Conservation (phyloP, 805 yeast genomes). For the Lachancea lanzarotensis region DNA sequence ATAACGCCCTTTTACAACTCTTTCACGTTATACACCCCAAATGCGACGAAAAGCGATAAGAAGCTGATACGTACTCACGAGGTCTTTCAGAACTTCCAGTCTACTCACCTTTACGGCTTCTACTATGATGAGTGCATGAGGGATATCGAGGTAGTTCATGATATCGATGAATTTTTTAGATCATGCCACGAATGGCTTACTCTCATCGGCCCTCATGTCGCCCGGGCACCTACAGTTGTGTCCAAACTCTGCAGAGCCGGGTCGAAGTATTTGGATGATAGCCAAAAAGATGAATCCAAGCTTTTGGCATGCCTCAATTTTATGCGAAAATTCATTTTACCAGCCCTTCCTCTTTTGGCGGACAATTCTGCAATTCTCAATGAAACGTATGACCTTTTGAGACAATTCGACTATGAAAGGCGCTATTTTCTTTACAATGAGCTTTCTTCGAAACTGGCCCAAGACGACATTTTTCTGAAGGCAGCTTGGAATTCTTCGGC, state of each 20-base stretch:
- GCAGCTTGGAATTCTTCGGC: slow-evolving; percentile 61
- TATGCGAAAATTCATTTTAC: slow-evolving; percentile 60
- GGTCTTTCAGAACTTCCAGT: slow-evolving; percentile 2
- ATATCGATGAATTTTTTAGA: slow-evolving; percentile 41
- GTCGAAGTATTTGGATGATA: slow-evolving; percentile 30
- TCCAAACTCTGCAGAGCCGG: slow-evolving; percentile 60
- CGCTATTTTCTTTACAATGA: slow-evolving; percentile 81
- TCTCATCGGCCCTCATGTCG: slow-evolving; percentile 50
- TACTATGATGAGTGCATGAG: slow-evolving; percentile 48
- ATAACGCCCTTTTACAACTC: slow-evolving; percentile 40
- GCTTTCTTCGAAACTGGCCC: slow-evolving; percentile 50
- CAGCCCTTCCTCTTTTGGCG: slow-evolving; percentile 47
- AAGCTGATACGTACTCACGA: not conserved
- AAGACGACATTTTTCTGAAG: slow-evolving; percentile 49
- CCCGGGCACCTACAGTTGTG: slow-evolving; percentile 43
- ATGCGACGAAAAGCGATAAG: not conserved
- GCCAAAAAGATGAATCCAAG: slow-evolving; percentile 12
- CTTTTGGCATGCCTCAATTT: slow-evolving; percentile 49
- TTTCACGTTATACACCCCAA: not conserved
- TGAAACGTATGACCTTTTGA: slow-evolving; percentile 51
- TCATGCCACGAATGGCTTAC: slow-evolving; percentile 44
- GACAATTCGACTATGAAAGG: slow-evolving; percentile 48
- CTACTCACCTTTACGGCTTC: slow-evolving; percentile 23
- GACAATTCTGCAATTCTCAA: slow-evolving; percentile 55
- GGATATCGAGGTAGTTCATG: slow-evolving; percentile 34